Conservation (phyloP, 345 rosid genomes). For the Bruguiera parviflora region DNA sequence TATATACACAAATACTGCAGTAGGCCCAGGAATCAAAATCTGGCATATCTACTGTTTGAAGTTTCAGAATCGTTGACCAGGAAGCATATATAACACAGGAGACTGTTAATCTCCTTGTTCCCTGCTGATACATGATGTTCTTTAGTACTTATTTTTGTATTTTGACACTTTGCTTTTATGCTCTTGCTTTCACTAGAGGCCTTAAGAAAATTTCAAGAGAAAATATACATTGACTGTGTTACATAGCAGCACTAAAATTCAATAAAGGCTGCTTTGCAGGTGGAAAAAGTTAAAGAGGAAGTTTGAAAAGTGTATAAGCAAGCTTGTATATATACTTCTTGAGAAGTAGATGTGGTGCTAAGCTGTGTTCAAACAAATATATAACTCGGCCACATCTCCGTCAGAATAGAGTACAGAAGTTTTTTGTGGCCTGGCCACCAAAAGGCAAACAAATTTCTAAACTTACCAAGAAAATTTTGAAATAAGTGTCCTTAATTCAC, state of each 20-base stretch:
- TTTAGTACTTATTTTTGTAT: background rate
- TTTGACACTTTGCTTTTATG: background rate
- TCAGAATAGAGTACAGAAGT: background rate
- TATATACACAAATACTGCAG: background rate
- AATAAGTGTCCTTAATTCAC: background rate
- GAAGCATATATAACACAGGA: background rate
- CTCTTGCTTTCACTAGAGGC: background rate
- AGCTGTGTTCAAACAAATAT: background rate
- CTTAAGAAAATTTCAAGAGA: background rate
- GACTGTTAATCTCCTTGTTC: background rate
- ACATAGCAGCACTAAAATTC: slow-evolving; percentile 7
- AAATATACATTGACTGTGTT: background rate
- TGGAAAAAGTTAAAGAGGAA: slow-evolving; percentile 12
- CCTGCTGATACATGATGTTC: background rate
- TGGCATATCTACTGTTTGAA: background rate
- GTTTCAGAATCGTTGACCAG: background rate
- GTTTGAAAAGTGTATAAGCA: slow-evolving; percentile 16
- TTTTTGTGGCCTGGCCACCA: background rate
- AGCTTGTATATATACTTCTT: background rate
- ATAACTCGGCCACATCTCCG: background rate
- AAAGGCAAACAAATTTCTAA: background rate
- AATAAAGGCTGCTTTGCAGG: slow-evolving; percentile 25
- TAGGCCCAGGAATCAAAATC: background rate
- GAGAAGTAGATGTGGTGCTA: background rate
- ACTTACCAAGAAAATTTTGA: background rate